Base-by-base conservation (phyloP, 345 rosid genomes). In the Dimocarpus longan region DNA sequence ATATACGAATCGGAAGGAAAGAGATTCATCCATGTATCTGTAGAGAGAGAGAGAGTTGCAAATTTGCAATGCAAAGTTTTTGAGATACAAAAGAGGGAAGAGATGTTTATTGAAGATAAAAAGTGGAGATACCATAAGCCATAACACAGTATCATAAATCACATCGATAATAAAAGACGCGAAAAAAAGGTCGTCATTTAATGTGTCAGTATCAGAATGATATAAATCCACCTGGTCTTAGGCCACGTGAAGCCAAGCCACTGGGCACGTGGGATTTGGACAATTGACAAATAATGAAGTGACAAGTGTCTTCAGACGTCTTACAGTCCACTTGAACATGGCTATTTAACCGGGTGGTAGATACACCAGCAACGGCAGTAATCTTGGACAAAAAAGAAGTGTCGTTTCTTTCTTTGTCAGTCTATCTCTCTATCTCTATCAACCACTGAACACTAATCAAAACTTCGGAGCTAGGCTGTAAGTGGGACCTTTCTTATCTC, bases 211-310 rank as follows among this genome's bases (percentile, higher is more conserved):
- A 18, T 19, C 42, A 70, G 12, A 60, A 60, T 18, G 48, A 37
- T 6, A 42, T 39, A 66, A 76, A 32, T 37, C 46, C 18, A 21
- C 16, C 8, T 62, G 70, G 78, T 75, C 70, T 11, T 9, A 13
- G 43, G 52, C 65, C 79, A 76, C 66, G 72, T 66, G 79, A 66
- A 52, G 65, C 9, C 37, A 76, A 52, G 52, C 52, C 48, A 13
- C 50, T 13, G 19, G 10, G 1, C 72, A 66, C 79, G 66, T 66
- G 79, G 65, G 40, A 12, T 66, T 66, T 52, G 8, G 22, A 11
- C 5, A 12, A 4, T 3, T 1, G 8, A 5, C 79, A 6, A 66
- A 50, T 44, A 26, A 5, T 2, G 16, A 12, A 15, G 10, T 44
- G 70, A 37, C 70, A 64, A 28, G 60, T 63, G 32, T 16, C 1